Conservation (phyloP, 257 asterid species). For the Mentha longifolia region DNA sequence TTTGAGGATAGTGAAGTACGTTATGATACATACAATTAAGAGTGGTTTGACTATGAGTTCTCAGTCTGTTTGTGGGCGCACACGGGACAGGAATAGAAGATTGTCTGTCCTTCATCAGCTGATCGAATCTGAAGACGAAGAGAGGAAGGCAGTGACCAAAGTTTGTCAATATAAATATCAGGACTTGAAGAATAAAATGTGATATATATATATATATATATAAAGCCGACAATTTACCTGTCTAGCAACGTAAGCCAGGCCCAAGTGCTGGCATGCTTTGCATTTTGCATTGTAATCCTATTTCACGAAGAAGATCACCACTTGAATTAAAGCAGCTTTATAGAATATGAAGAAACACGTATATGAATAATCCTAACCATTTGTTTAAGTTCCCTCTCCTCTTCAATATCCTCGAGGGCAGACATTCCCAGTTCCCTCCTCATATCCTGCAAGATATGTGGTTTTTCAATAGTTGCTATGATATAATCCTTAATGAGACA, state of each 20-base stretch:
- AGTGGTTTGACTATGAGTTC: constrained; percentile 56
- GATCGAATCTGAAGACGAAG: constrained; percentile 68
- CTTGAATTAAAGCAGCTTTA: not conserved
- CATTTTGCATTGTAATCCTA: constrained; percentile 95
- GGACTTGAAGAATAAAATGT: not conserved
- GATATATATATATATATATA: not conserved
- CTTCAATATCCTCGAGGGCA: constrained; percentile 74
- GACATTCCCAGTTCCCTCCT: constrained; percentile 85
- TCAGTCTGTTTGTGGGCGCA: constrained; percentile 81
- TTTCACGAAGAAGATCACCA: constrained; percentile 9
- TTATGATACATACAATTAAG: not conserved
- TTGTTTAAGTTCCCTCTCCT: constrained; percentile 86
- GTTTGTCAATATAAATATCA: constrained; percentile 12
- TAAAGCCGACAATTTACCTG: constrained; percentile 51
- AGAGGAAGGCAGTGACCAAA: not conserved
- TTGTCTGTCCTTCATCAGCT: constrained; percentile 98
- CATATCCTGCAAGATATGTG: constrained; percentile 56
- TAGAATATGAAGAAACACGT: not conserved
- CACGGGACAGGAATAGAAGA: constrained; percentile 79
- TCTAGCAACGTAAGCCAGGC: constrained; percentile 82
- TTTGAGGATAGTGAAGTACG: not conserved
- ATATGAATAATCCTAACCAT: constrained; percentile 58
- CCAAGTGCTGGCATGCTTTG: constrained; percentile 81
- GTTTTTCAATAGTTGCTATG: not conserved
- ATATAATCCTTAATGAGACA: not conserved